Conservation (phyloP, 805 yeast species). For the Candida orba region DNA sequence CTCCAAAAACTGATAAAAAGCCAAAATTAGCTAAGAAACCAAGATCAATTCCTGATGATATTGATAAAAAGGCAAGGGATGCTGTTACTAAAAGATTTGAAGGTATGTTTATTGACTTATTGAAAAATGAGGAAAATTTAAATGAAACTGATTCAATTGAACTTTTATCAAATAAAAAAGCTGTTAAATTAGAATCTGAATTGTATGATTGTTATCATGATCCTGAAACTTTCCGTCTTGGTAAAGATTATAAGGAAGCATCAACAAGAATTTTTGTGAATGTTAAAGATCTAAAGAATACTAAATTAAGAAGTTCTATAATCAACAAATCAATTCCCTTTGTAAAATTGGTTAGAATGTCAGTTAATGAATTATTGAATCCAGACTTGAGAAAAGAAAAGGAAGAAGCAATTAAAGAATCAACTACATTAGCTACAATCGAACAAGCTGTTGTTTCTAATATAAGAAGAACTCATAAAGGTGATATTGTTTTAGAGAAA, state of each 20-base stretch:
- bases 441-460: slow-evolving; percentile 54
- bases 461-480: slow-evolving; percentile 77
- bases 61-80: slow-evolving; percentile 23
- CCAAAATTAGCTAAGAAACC: background rate
- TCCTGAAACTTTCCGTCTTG: slow-evolving; percentile 15
- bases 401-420: slow-evolving; percentile 61
- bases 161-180: slow-evolving; percentile 36
- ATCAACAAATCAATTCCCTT: slow-evolving; percentile 47
- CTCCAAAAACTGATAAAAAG: slow-evolving; percentile 3
- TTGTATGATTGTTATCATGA: slow-evolving; percentile 34
- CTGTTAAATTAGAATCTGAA: slow-evolving; percentile 45
- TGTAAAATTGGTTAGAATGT: slow-evolving; percentile 51
- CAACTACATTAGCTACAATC: slow-evolving; percentile 61
- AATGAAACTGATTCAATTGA: slow-evolving; percentile 26
- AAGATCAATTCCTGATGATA: slow-evolving; percentile 1
- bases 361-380: slow-evolving; percentile 70
- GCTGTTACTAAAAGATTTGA: slow-evolving; percentile 41
- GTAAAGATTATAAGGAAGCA: slow-evolving; percentile 48
- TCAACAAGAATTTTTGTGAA: slow-evolving; percentile 60
- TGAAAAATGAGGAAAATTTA: slow-evolving; percentile 26
- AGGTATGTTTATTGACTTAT: slow-evolving; percentile 40
- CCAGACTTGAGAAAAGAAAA: slow-evolving; percentile 69
- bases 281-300: slow-evolving; percentile 51
- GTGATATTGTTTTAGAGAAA: slow-evolving; percentile 72
- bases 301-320: slow-evolving; percentile 50